Evolutionary conservation across 2,329 filamentous ascomycete species (phyloP).

Genomic region (Botrytis paeoniae): DNA sequence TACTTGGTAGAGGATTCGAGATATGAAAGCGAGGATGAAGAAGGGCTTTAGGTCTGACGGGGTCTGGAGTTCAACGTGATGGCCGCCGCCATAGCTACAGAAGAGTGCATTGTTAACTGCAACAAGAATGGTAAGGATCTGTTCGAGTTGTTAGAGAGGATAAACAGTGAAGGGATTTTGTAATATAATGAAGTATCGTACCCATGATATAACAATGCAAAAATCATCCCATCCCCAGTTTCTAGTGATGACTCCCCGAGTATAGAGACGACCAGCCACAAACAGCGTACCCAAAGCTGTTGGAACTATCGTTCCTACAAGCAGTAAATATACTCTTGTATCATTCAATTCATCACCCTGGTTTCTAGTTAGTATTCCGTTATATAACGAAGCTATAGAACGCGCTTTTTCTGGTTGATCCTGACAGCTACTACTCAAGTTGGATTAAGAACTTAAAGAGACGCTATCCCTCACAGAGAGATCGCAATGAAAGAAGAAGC

Average conservation of each 20-base stretch:
- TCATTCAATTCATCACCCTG: slow-evolving; percentile 1
- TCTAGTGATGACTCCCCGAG: slow-evolving; percentile 1
- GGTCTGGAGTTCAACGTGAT: background rate
- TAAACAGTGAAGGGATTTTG: background rate
- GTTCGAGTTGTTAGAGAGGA: background rate
- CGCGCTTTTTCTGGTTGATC: background rate
- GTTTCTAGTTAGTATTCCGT: background rate
- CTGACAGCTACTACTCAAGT: too few relatives aligned
- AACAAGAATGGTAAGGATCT: background rate
- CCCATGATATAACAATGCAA: background rate
- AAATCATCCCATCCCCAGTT: slow-evolving; percentile 6
- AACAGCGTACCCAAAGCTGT: background rate
- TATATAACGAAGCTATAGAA: background rate
- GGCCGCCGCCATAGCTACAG: background rate
- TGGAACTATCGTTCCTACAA: background rate
- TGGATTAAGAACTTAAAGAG: background rate
- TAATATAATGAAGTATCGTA: background rate
- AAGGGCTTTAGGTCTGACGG: background rate
- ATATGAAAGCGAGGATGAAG: background rate
- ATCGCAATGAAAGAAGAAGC: background rate
- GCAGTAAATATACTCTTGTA: background rate
- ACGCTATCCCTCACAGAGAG: background rate
- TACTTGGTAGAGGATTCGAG: slow-evolving; percentile 1
- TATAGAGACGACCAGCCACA: slow-evolving; percentile 1
- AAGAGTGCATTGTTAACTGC: background rate